Percentiles rank a stretch among this genome's conserved stretches.
Evolutionary conservation across 1,284 basidiomycete genomes (phyloP).

Genomic region (Trametes versicolor): DNA sequence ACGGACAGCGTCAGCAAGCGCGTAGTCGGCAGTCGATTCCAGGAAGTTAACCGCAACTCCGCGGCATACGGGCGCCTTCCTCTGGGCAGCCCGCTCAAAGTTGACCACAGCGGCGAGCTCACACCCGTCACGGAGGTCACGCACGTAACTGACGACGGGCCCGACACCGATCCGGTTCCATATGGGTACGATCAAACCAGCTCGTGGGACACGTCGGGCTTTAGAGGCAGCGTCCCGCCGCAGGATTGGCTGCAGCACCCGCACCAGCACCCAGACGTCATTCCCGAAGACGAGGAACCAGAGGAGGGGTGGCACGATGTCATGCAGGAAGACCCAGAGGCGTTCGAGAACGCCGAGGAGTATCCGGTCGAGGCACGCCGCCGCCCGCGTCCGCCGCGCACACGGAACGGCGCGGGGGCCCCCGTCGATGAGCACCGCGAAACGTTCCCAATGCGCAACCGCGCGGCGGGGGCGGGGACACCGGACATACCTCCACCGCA

Average conservation of each 20-base stretch:
- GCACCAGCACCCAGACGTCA: slow-evolving; percentile 36
- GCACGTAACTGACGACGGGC: slow-evolving; percentile 40
- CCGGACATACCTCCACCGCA: slow-evolving; percentile 64
- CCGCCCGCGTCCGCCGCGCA: slow-evolving; percentile 40
- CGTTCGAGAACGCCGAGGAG: slow-evolving; percentile 49
- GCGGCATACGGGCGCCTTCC: slow-evolving; percentile 63
- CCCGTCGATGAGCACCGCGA: slow-evolving; percentile 58
- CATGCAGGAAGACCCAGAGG: slow-evolving; percentile 49
- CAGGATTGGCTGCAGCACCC: slow-evolving; percentile 37
- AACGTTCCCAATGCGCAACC: slow-evolving; percentile 67
- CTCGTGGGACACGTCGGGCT: slow-evolving; percentile 49
- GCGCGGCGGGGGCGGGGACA: slow-evolving; percentile 17
- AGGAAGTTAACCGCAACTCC: slow-evolving; percentile 74
- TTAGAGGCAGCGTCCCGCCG: slow-evolving; percentile 37
- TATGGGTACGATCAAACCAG: slow-evolving; percentile 65
- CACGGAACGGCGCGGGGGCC: slow-evolving; percentile 26
- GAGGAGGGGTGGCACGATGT: slow-evolving; percentile 66
- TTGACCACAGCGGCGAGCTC: slow-evolving; percentile 62
- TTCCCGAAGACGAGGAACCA: slow-evolving; percentile 38
- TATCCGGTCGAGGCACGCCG: slow-evolving; percentile 38
- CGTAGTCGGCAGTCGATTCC: slow-evolving; percentile 73
- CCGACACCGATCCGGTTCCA: slow-evolving; percentile 58
- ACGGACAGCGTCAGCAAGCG: slow-evolving; percentile 69
- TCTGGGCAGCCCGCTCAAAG: slow-evolving; percentile 66
- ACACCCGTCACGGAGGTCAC: slow-evolving; percentile 51